Base-by-base conservation (phyloP, 2,329 filamentous ascomycete species). In the Diaporthe velutina region DNA sequence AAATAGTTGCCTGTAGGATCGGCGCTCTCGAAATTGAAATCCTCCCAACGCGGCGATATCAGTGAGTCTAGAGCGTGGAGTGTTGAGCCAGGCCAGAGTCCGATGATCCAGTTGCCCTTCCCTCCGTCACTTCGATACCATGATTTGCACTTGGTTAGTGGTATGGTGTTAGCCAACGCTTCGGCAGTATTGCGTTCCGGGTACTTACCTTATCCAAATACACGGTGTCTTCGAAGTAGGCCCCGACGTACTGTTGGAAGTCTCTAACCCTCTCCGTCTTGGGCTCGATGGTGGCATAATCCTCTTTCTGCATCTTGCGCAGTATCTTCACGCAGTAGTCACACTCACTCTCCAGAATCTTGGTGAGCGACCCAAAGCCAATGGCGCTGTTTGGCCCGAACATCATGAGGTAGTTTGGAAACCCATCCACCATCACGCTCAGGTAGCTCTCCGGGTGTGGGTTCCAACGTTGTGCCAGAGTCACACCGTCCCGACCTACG, bases 91-190 rank as follows among this genome's bases (percentile, higher is more conserved):
- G 86, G 86, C 86, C 86, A 88, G 40, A 87, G 78, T 1, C 84
- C 86, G 28, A 83, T 82, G 67, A 87, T 81, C 71, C 82, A 80
- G 70, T 84, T 78, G 7, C 84, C 85, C 13, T 78, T 79, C 33
- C 83, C 85, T 28, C 83, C 83, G 13, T 84, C 83, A 42, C 84
- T 83, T 78, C 88, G 87, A 79, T 90, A 91, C 89, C 88, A 90
- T 71, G 86, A 88, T 75, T 85, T 85, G 79, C 89, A 90, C 13
- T 68, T 45, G 17, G 40, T 28, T 40, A n/a, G 40, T 30, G 25
- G 9, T n/a, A 2, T 25, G 7, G 13, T 25, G 19, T 64, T 30
- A 64, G 60, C 60, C 6, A 30, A 30, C 40, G 28, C 40, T 42
- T 30, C 60, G 5, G 5, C 15, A n/a, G n/a, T 22, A 66, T 13